Percentiles rank a stretch among this genome's conserved stretches.
phyloP scores from a whole-genome alignment of 306 rosid genomes.

The Quercus variabilis region DNA sequence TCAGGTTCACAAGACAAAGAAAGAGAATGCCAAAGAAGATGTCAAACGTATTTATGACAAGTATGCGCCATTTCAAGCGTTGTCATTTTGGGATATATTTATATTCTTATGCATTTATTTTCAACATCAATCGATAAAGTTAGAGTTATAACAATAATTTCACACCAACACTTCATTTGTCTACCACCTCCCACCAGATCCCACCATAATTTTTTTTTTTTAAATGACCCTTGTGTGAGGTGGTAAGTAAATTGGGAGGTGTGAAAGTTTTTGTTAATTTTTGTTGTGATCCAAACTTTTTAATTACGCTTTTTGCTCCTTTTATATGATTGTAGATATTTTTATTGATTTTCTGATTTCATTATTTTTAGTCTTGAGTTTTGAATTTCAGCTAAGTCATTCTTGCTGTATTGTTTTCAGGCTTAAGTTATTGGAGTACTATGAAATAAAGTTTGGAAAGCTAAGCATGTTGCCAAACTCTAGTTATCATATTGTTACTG shows the following conservation, averaged over 20 bases:
- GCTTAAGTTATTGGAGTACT: conserved; percentile 23
- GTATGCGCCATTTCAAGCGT: conserved; percentile 34
- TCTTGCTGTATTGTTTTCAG: not conserved
- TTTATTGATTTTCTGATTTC: not conserved
- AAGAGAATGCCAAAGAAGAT: not conserved
- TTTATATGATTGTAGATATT: too few relatives aligned
- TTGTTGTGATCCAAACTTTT: too few relatives aligned
- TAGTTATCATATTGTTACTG: conserved; percentile 9
- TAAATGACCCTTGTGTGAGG: not conserved
- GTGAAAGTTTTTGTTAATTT: too few relatives aligned
- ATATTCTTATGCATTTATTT: not conserved
- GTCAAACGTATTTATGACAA: conserved; percentile 14
- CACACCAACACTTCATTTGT: too few relatives aligned
- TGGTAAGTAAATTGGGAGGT: too few relatives aligned
- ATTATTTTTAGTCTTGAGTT: not conserved
- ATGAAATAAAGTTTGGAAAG: conserved; percentile 29
- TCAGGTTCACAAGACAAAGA: conserved; percentile 21
- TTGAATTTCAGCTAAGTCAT: not conserved
- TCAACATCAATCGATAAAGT: too few relatives aligned
- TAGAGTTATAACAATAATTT: too few relatives aligned
- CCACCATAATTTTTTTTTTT: too few relatives aligned
- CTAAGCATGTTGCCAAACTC: conserved; percentile 16
- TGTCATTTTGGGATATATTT: conserved; percentile 28
- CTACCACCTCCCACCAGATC: too few relatives aligned
- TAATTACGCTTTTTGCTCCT: not conserved